These are phyloP conservation scores for Paecilomyces variotii DNA, from an alignment of 2,329 filamentous ascomycete species.

Conservation along the genomic window DNA sequence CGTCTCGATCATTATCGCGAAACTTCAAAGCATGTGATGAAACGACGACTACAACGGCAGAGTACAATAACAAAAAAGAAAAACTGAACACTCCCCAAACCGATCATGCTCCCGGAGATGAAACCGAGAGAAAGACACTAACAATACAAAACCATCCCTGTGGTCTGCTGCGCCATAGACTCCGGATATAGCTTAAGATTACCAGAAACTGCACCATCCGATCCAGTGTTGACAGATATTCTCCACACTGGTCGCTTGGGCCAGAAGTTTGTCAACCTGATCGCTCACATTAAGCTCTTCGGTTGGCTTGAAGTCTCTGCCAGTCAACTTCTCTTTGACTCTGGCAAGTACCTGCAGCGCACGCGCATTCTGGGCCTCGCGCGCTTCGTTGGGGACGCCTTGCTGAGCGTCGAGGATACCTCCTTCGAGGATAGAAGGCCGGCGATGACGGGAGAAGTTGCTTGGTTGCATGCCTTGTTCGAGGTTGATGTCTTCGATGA, in stretches of 20 bases:
- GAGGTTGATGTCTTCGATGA: slow-evolving; percentile 44
- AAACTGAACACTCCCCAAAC: not conserved
- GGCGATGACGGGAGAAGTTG: slow-evolving; percentile 57
- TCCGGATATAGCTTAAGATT: slow-evolving; percentile 14
- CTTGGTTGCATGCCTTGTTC: slow-evolving; percentile 52
- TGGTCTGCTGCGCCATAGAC: slow-evolving; percentile 19
- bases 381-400: slow-evolving; percentile 35
- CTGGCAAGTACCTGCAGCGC: slow-evolving; percentile 85
- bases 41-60: not conserved
- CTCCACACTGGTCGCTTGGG: slow-evolving; percentile 92
- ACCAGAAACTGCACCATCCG: slow-evolving; percentile 99
- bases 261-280: slow-evolving; percentile 91
- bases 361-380: slow-evolving; percentile 84
- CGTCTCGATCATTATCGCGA: not conserved
- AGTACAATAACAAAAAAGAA: not conserved
- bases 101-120: not conserved
- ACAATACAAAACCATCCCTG: slow-evolving; percentile 17
- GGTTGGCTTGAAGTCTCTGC: slow-evolving; percentile 77
- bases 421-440: slow-evolving; percentile 61
- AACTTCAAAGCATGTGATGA: not conserved
- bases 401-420: slow-evolving; percentile 37
- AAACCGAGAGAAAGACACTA: not conserved
- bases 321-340: slow-evolving; percentile 92
- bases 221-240: slow-evolving; percentile 99
- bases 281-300: slow-evolving; percentile 78